phyloP scores from a whole-genome alignment of 176 grass and related monocot species.

The Stipa capillata region DNA sequence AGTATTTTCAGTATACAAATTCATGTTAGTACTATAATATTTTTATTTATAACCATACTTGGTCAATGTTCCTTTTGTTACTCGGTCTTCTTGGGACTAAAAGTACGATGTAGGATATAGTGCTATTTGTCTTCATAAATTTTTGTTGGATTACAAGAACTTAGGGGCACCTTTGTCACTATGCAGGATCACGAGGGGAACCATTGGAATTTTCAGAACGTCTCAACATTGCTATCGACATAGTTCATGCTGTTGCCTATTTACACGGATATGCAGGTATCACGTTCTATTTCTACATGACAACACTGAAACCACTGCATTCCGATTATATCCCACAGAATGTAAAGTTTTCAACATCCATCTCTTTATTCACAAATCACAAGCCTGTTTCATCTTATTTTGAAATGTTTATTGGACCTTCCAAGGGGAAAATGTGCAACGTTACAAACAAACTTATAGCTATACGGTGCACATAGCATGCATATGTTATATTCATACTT shows the following conservation, averaged over 20 bases:
- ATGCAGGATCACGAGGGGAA: conserved; percentile 42
- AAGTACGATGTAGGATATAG: background rate
- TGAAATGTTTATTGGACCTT: background rate
- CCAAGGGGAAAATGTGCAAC: background rate
- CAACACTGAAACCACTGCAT: background rate
- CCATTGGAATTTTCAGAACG: conserved; percentile 57
- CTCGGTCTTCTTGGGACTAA: background rate
- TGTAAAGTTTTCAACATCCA: background rate
- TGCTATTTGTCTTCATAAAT: background rate
- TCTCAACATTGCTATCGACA: conserved; percentile 71
- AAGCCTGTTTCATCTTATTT: background rate
- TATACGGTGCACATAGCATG: no score
- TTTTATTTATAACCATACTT: background rate
- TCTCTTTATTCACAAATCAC: background rate
- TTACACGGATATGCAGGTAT: conserved; percentile 91
- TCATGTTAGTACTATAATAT: background rate
- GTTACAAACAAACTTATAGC: background rate
- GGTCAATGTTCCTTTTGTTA: background rate
- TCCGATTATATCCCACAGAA: background rate
- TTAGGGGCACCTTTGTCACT: background rate
- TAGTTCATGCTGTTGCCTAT: conserved; percentile 84
- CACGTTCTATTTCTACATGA: background rate
- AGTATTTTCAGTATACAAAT: background rate
- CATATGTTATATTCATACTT: background rate
- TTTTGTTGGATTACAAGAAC: background rate